Conservation (phyloP, 305 asterid species). For the Fraxinus dipetala region DNA sequence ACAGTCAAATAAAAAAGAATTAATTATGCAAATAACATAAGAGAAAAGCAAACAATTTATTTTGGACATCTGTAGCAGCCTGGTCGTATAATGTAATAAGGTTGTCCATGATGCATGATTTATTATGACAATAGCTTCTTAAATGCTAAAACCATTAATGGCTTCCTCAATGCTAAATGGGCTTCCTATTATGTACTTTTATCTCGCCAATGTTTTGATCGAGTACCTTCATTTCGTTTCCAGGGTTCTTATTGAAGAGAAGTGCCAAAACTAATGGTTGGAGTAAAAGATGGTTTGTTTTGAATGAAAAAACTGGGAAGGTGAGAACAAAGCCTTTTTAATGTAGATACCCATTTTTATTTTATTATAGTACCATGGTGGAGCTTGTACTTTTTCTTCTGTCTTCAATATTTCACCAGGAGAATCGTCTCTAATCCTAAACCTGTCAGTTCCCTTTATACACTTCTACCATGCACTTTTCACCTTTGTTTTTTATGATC, state of each 20-base stretch:
- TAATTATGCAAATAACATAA: background rate
- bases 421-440: background rate
- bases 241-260: conserved; percentile 87
- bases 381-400: background rate
- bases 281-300: conserved; percentile 96
- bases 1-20: background rate
- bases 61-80: background rate
- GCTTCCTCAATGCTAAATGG: background rate
- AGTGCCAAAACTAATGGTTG: conserved; percentile 88
- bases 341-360: background rate
- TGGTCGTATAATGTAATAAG: background rate
- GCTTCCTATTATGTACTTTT: background rate
- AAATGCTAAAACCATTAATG: background rate
- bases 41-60: background rate
- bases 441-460: conserved; percentile 11
- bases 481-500: background rate
- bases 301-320: conserved; percentile 95
- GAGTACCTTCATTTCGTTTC: conserved; percentile 16
- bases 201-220: background rate
- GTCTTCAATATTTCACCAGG: background rate
- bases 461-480: background rate
- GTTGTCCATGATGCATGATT: background rate
- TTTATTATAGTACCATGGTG: background rate
- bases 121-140: background rate
- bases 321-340: conserved; percentile 34